A percentile compares a stretch with the other conserved stretches of the same genome.
phyloP scores from a whole-genome alignment of 78 protist species.

The Dictyostelium firmibasis region DNA sequence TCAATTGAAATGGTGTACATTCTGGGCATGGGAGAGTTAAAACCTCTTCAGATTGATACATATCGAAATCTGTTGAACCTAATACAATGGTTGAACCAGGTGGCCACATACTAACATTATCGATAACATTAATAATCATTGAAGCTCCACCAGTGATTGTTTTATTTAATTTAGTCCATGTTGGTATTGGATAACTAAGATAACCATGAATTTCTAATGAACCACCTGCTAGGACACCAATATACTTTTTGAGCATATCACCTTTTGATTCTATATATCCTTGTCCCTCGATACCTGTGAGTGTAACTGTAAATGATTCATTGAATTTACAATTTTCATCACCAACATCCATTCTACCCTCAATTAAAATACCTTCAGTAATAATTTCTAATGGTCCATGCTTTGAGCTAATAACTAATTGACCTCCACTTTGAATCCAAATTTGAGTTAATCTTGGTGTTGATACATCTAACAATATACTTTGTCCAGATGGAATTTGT shows the following conservation, averaged over 20 bases:
- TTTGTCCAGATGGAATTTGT: not conserved
- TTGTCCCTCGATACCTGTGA: conserved; percentile 50
- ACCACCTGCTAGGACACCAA: conserved; percentile 78
- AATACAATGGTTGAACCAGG: conserved; percentile 19
- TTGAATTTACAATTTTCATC: conserved; percentile 49
- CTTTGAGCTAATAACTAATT: conserved; percentile 28
- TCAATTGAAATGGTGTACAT: conserved; percentile 31
- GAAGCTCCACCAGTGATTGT: conserved; percentile 9
- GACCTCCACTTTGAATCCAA: conserved; percentile 29
- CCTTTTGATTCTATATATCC: conserved; percentile 6
- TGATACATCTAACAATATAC: conserved; percentile 24
- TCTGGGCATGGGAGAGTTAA: conserved; percentile 12
- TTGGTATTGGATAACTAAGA: conserved; percentile 69
- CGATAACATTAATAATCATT: not conserved
- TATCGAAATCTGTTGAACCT: conserved; percentile 64
- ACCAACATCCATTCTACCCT: conserved; percentile 65
- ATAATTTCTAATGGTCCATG: conserved; percentile 30
- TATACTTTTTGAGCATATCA: conserved; percentile 41
- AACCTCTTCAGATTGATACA: conserved; percentile 45
- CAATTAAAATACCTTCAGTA: conserved; percentile 32
- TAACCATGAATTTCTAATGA: conserved; percentile 55
- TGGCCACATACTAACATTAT: conserved; percentile 62
- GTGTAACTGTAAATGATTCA: conserved; percentile 24
- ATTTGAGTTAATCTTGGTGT: conserved; percentile 27
- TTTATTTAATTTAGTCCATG: conserved; percentile 33